These are phyloP conservation scores for Stipa capillata DNA, from an alignment of 176 grass and related monocot genomes.

Conservation along the genomic window DNA sequence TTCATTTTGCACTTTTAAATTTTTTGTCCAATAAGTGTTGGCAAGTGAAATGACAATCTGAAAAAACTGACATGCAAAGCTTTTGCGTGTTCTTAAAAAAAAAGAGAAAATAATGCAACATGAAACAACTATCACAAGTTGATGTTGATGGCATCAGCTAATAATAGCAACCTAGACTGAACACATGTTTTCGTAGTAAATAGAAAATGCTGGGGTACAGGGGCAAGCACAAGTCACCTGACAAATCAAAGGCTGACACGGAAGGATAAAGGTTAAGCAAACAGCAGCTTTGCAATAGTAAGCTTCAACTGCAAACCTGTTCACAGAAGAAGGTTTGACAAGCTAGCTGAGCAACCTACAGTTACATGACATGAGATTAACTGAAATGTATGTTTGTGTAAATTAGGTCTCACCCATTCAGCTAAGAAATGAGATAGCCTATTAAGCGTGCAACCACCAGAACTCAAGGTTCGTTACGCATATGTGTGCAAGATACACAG, in stretches of 20 bases:
- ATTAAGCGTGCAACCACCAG: not conserved
- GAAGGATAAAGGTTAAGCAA: not conserved
- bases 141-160: not conserved
- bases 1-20: not conserved
- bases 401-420: not conserved
- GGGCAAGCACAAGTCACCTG: not conserved
- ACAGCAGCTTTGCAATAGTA: not conserved
- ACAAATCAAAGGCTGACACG: not conserved
- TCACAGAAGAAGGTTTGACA: not conserved
- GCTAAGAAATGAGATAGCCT: not conserved
- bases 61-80: not conserved
- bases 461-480: not conserved
- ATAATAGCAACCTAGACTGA: not conserved
- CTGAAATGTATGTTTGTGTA: not conserved
- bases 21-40: not conserved
- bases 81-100: not conserved
- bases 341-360: too few species aligned
- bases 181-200: not conserved
- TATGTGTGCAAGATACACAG: not conserved
- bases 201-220: not conserved
- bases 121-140: not conserved
- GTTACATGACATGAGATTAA: not conserved
- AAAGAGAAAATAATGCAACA: not conserved
- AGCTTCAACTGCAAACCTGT: not conserved
- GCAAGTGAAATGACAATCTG: not conserved